Conservation (phyloP, 345 rosid species). For the Linum trigynum region DNA sequence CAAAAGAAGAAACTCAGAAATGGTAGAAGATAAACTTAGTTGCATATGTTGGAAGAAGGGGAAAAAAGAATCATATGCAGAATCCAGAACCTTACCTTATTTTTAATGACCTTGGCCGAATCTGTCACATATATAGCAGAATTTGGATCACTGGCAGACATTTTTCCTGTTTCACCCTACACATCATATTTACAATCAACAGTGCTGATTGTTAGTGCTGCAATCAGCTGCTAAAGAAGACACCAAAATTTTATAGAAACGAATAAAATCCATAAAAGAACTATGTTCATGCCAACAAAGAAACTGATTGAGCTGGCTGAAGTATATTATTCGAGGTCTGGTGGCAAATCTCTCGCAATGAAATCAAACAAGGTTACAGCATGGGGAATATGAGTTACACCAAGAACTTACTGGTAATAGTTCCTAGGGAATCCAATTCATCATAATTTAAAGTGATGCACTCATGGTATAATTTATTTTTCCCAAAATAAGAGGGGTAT, state of each 20-base stretch:
- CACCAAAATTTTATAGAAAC: too few species aligned
- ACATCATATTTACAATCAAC: conserved; percentile 5
- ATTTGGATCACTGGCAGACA: conserved; percentile 97
- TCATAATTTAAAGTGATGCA: too few species aligned
- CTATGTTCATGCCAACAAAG: too few species aligned
- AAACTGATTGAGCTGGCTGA: not conserved
- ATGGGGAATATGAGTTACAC: not conserved
- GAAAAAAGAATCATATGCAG: not conserved
- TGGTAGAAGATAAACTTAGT: too few species aligned
- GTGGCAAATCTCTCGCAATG: not conserved
- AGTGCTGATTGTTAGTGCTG: not conserved
- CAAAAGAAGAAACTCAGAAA: too few species aligned
- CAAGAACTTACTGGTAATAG: not conserved
- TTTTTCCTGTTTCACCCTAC: conserved; percentile 93
- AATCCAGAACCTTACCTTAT: conserved; percentile 45
- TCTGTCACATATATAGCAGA: conserved; percentile 93
- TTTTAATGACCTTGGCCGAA: conserved; percentile 59
- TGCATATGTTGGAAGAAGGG: not conserved
- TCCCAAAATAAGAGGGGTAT: not conserved
- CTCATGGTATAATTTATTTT: not conserved
- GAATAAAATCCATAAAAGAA: too few species aligned
- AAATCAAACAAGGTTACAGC: too few species aligned
- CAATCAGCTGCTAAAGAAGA: not conserved
- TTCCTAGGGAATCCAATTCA: too few species aligned
- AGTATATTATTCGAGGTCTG: not conserved